Conservation (phyloP, 176 grass and related monocot genomes). For the Typha latifolia region DNA sequence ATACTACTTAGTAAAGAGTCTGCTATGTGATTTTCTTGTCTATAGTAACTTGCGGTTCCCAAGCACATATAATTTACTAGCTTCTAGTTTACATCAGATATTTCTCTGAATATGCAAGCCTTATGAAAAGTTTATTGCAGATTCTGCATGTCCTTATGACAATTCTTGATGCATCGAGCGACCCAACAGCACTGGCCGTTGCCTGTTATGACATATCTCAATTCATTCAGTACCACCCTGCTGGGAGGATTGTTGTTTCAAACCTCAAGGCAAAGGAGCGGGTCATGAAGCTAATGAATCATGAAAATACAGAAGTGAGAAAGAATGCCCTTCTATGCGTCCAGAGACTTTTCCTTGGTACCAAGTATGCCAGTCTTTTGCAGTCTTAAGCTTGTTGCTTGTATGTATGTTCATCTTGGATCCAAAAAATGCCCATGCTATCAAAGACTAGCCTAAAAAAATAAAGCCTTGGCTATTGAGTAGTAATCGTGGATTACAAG, state of each 20-base stretch:
- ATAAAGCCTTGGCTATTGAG: no score
- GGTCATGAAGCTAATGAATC: conserved; percentile 94
- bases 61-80: no score
- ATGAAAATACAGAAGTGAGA: conserved; percentile 76
- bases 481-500: no score
- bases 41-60: no score
- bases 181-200: conserved; percentile 72
- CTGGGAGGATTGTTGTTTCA: conserved; percentile 50
- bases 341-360: conserved; percentile 96
- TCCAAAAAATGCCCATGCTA: neutral
- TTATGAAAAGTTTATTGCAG: conserved; percentile 26
- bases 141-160: conserved; percentile 80
- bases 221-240: conserved; percentile 91
- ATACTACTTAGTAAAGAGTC: no score
- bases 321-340: conserved; percentile 71
- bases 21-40: no score
- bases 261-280: conserved; percentile 88
- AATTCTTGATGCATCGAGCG: conserved; percentile 62
- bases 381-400: conserved; percentile 33
- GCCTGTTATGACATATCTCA: conserved; percentile 94
- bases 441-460: neutral
- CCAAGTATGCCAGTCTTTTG: conserved; percentile 86
- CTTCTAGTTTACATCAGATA: no score
- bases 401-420: conserved; percentile 36
- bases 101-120: no score